Percentiles rank a stretch among this genome's conserved stretches.
These are phyloP conservation scores for Kodamaea kaohsiungensis DNA, from an alignment of 805 yeast genomes.

Conservation along the genomic window DNA sequence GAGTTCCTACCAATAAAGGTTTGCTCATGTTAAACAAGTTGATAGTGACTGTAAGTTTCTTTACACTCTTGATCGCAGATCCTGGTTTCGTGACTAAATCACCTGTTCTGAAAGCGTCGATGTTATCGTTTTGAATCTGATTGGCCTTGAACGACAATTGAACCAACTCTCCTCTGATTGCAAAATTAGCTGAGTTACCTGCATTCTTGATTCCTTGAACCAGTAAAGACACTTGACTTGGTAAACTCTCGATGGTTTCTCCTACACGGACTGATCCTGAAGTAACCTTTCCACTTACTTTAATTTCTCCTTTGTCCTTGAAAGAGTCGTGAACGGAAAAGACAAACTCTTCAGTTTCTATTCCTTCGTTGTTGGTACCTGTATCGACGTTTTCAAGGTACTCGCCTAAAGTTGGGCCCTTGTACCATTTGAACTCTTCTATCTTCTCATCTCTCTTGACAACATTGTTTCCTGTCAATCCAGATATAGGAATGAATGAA, in stretches of 20 bases:
- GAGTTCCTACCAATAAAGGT: constrained; percentile 79
- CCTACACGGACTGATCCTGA: constrained; percentile 73
- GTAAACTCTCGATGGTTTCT: constrained; percentile 59
- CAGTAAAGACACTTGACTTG: constrained; percentile 46
- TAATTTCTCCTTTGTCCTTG: constrained; percentile 48
- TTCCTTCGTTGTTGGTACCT: constrained; percentile 13
- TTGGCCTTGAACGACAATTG: constrained; percentile 49
- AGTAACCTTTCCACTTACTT: constrained; percentile 63
- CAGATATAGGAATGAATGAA: constrained; percentile 66
- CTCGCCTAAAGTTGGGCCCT: constrained; percentile 44
- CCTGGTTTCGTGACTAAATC: constrained; percentile 43
- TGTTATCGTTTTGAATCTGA: constrained; percentile 48
- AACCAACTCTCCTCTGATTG: constrained; percentile 60
- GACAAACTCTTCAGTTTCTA: constrained; percentile 43
- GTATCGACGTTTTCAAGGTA: constrained; percentile 37
- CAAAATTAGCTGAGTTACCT: constrained; percentile 49
- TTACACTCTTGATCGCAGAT: constrained; percentile 27
- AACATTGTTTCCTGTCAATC: constrained; percentile 67
- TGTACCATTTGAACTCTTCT: constrained; percentile 48
- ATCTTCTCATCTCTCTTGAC: constrained; percentile 38
- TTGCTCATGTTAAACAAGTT: constrained; percentile 48
- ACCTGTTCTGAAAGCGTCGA: constrained; percentile 63
- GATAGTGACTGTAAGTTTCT: constrained; percentile 28
- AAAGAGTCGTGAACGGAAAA: constrained; percentile 66
- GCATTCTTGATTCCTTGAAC: constrained; percentile 41